These are phyloP conservation scores for Clathrus columnatus DNA, from an alignment of 768 basidiomycete species.

Conservation along the genomic window DNA sequence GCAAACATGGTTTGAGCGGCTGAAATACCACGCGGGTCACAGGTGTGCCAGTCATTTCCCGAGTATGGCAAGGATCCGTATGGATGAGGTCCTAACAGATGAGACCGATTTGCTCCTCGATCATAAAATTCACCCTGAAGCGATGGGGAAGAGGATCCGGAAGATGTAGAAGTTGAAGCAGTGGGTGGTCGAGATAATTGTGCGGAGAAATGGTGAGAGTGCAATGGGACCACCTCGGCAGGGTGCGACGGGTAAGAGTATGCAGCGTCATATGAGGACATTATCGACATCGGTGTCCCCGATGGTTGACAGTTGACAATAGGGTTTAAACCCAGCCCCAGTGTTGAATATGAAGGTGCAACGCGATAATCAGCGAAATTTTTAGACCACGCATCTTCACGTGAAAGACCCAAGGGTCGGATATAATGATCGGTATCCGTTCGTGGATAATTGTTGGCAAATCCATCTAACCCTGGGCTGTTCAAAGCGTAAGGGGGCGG, in stretches of 20 bases:
- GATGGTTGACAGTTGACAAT: too few relatives aligned
- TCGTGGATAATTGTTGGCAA: background rate
- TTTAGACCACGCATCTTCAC: background rate
- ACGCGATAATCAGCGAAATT: background rate
- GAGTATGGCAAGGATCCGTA: background rate
- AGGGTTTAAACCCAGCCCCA: background rate
- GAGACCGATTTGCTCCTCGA: background rate
- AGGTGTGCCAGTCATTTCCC: background rate
- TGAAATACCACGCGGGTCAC: slow-evolving; percentile 8
- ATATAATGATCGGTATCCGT: background rate
- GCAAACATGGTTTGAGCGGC: too few relatives aligned
- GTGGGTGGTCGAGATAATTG: slow-evolving; percentile 1
- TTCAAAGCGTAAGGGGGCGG: background rate
- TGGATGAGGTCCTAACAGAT: background rate
- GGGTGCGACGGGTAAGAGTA: background rate
- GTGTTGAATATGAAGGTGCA: background rate
- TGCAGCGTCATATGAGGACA: background rate
- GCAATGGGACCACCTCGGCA: background rate
- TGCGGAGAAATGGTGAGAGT: background rate
- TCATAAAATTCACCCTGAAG: background rate
- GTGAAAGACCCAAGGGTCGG: background rate
- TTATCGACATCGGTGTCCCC: background rate
- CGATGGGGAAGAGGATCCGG: slow-evolving; percentile 8
- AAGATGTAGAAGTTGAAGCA: slow-evolving; percentile 3
- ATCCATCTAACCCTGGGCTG: background rate